Evolutionary conservation across 805 yeast species (phyloP), one percentile per base, ranked within the genome.

Genomic region (Clavispora phyllophila): DNA sequence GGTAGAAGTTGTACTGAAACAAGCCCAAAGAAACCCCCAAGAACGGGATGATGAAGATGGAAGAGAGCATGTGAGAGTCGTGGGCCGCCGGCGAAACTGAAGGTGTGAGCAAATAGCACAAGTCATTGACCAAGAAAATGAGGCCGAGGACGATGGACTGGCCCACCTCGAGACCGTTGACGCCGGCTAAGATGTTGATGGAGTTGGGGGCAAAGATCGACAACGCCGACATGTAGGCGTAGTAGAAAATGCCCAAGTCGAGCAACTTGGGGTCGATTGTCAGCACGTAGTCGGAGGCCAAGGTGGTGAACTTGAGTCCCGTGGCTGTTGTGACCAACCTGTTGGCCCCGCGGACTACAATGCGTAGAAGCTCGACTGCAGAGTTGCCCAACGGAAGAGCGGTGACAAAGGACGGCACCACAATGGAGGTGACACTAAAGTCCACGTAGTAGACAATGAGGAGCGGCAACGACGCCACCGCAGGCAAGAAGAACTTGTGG

Each of bases 161-260:
- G 22, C 97, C 98, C 10, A 90, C 97, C 65, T 93, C 99, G 34
- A 93, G 70, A 0, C 99, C 99, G 61, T 93, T 93, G 37, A 93
- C 79, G 5, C 99, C 99, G 0, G 99, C 99, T 24, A 90, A 69
- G 40, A 93, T 93, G 60, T 93, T 93, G 62, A 93, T 89, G 9
- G 97, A 87, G 50, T 93, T 91, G 19, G 99, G 97, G 55, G 96
- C 85, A 58, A 93, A 93, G 31, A 93, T 91, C 2, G 96, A 84
- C 45, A 93, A 80, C 0, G 95, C 75, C 0, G 84, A 87, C 99
- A 93, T 93, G 67, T 93, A 93, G 12, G 67, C 66, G 61, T 93
- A 93, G 68, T 93, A 93, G 22, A 87, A 63, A 14, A 71, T 60
- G 3, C 96, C 96, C 43, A 93, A 68, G 61, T 93, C 93, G 14